Conservation (phyloP, 352 stramenopile genomes). For the Globisporangium yorkense region DNA sequence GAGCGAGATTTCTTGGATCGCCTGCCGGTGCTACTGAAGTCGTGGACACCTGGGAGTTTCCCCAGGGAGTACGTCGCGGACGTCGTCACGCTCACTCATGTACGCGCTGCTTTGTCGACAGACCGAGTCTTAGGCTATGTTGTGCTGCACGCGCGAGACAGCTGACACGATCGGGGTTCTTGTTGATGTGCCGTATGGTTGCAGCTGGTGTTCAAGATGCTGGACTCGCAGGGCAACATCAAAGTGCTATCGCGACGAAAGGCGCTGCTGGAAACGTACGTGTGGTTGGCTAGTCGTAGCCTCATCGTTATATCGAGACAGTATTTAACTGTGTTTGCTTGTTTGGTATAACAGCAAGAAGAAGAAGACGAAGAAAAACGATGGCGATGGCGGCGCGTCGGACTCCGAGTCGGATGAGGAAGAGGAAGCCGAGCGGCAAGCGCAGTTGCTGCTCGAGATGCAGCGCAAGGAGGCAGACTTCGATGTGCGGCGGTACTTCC, state of each 20-base stretch:
- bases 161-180: not conserved
- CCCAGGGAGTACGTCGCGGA: slow-evolving; percentile 62
- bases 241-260: slow-evolving; percentile 80
- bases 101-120: slow-evolving; percentile 19
- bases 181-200: not conserved
- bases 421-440: slow-evolving; percentile 63
- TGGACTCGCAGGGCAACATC: slow-evolving; percentile 78
- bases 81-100: slow-evolving; percentile 83
- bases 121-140: not conserved
- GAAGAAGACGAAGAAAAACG: slow-evolving; percentile 17
- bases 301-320: not conserved
- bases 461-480: slow-evolving; percentile 85
- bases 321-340: not conserved
- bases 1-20: slow-evolving; percentile 85
- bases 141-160: not conserved
- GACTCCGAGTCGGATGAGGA: slow-evolving; percentile 65
- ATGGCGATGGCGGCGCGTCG: slow-evolving; percentile 24
- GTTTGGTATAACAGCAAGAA: slow-evolving; percentile 18
- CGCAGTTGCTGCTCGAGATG: slow-evolving; percentile 75
- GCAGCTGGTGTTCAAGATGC: slow-evolving; percentile 82
- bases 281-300: not conserved
- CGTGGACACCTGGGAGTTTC: slow-evolving; percentile 66
- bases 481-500: slow-evolving; percentile 79
- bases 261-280: slow-evolving; percentile 48
- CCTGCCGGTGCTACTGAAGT: slow-evolving; percentile 73